These are phyloP conservation scores for Ophiostoma quercus DNA, from an alignment of 2,329 filamentous ascomycete species.

Conservation along the genomic window DNA sequence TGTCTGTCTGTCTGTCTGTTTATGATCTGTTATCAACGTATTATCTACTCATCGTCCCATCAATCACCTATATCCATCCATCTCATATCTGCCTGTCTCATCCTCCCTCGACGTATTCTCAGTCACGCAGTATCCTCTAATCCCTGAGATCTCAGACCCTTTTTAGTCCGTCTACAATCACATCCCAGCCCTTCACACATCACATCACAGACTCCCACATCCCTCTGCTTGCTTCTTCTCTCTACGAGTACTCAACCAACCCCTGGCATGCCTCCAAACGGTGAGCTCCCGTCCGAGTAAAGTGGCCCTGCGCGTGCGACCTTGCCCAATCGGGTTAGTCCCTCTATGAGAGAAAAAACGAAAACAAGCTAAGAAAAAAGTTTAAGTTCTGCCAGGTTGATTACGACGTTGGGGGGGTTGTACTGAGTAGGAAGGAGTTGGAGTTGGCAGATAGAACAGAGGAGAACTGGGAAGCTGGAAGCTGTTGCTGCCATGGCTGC, in stretches of 20 bases:
- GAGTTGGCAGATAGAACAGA: too few relatives aligned
- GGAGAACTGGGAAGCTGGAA: too few relatives aligned
- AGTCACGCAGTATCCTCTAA: neutral
- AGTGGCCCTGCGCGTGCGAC: constrained; percentile 2
- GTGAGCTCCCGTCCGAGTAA: constrained; percentile 9
- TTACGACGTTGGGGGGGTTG: too few relatives aligned
- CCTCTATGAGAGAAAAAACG: neutral
- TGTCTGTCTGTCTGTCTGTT: neutral
- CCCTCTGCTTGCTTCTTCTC: neutral
- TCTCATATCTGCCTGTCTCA: neutral
- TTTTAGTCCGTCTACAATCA: neutral
- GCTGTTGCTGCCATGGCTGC: too few relatives aligned
- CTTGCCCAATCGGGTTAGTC: neutral
- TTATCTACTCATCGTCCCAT: too few relatives aligned
- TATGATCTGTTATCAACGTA: too few relatives aligned
- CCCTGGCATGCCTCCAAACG: neutral
- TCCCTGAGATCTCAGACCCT: neutral
- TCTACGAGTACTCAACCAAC: too few relatives aligned
- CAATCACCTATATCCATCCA: too few relatives aligned
- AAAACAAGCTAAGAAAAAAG: neutral
- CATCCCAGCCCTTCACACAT: neutral
- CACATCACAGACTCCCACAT: neutral
- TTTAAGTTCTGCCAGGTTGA: neutral
- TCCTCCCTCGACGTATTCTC: neutral
- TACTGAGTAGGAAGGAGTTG: too few relatives aligned